A percentile compares a stretch with the other conserved stretches of the same genome.
phyloP scores from a whole-genome alignment of 176 grass and related monocot genomes.

The Oropetium thomaeum region DNA sequence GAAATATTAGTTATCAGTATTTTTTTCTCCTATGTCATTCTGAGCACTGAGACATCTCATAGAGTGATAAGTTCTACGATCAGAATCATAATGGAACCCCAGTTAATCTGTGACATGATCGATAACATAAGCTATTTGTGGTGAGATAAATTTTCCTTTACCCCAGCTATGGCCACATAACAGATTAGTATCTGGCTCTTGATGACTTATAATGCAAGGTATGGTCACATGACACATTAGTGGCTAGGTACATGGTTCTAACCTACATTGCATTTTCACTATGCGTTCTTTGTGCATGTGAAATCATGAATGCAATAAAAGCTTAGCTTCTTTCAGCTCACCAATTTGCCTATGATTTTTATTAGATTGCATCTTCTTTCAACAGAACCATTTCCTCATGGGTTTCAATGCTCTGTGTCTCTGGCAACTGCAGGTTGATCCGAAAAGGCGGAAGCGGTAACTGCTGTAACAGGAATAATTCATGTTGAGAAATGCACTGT shows the following conservation, averaged over 20 bases:
- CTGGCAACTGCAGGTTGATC: slow-evolving; percentile 50
- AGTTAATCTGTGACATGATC: neutral
- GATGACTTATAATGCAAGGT: neutral
- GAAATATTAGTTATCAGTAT: neutral
- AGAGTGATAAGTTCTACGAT: neutral
- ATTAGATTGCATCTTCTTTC: neutral
- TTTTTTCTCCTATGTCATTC: neutral
- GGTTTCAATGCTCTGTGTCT: neutral
- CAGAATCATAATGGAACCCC: neutral
- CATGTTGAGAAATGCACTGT: slow-evolving; percentile 28
- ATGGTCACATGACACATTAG: neutral
- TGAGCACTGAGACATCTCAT: neutral
- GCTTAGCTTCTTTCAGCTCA: neutral
- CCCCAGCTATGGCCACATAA: neutral
- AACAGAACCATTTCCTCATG: neutral
- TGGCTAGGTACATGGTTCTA: neutral
- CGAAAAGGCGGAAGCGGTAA: slow-evolving; percentile 79
- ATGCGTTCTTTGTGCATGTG: neutral
- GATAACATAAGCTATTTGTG: neutral
- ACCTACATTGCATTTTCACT: neutral
- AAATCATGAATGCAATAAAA: slow-evolving; percentile 9
- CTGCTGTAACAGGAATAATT: slow-evolving; percentile 4
- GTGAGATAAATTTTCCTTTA: too few species aligned
- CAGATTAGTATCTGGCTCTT: neutral
- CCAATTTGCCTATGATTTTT: neutral